Percentiles rank a stretch among this genome's conserved stretches.
These are phyloP conservation scores for Chaetomium strumarium DNA, from an alignment of 2,329 filamentous ascomycete species.

Conservation along the genomic window DNA sequence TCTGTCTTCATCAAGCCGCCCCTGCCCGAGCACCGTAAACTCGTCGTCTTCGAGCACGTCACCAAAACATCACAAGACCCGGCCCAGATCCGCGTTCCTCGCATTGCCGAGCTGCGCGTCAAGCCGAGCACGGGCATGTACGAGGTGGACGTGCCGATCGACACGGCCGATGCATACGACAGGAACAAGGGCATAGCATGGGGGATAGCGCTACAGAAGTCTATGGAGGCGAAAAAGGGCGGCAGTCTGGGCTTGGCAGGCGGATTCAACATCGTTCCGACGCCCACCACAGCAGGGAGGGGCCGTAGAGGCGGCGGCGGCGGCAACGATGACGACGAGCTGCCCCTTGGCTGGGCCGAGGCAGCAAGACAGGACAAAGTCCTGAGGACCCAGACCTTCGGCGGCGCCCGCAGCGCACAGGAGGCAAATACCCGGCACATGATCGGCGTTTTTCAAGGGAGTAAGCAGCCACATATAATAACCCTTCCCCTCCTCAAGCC, in stretches of 20 bases:
- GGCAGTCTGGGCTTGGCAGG: constrained; percentile 66
- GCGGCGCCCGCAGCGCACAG: constrained; percentile 65
- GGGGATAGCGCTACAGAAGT: constrained; percentile 67
- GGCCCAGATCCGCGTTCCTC: constrained; percentile 48
- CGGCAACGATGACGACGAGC: constrained; percentile 42
- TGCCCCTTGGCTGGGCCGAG: constrained; percentile 51
- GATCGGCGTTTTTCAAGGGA: constrained; percentile 81
- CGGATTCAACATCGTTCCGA: constrained; percentile 59
- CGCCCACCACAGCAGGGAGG: constrained; percentile 30
- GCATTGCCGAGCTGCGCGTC: constrained; percentile 69
- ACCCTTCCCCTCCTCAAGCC: neutral
- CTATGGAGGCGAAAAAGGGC: constrained; percentile 51
- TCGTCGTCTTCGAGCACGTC: constrained; percentile 84
- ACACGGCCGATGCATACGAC: constrained; percentile 70
- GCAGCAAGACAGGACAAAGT: constrained; percentile 66
- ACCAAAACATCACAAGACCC: constrained; percentile 61
- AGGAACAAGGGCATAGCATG: constrained; percentile 74
- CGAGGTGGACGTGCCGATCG: constrained; percentile 85
- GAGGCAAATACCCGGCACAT: constrained; percentile 74
- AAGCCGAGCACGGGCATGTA: constrained; percentile 79
- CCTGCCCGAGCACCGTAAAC: constrained; percentile 54
- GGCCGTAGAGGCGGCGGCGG: constrained; percentile 26
- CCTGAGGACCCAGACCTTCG: constrained; percentile 74
- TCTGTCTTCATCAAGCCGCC: constrained; percentile 78
- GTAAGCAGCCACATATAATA: constrained; percentile 43